Evolutionary conservation across 257 asterid species (phyloP), one percentile per base, ranked within the genome.

Genomic region (Cruciata laevipes): DNA sequence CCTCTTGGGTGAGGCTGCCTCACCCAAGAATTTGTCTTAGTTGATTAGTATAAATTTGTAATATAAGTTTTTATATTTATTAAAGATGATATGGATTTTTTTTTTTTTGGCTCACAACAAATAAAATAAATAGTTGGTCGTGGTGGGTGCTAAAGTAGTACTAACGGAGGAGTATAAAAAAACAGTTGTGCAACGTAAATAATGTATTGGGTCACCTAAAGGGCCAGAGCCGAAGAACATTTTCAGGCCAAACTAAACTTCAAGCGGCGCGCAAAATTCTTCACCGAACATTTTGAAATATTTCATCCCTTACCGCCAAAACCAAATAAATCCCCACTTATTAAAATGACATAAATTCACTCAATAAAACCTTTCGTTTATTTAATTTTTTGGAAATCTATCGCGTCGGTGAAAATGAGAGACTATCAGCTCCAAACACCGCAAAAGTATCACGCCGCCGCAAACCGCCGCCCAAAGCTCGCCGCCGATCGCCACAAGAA

Each of bases 391-490:
- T 2, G 30, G 55, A 47, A 47, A 47, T 47, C 53, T 13, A 16
- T 13, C 11, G 16, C 17, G 31, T 11, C 68, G 3, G 59, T 13
- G 58, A 65, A 21, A n/a, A 59, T 69, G 81, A 51, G 38, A 62
- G 75, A 73, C 23, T 31, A 44, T 49, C 73, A 69, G 37, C 69
- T 73, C 27, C 78, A 65, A 24, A 73, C 78, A 21, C 75, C 73
- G 35, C 81, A 58, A 42, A 76, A 72, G 55, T 66, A 74, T 14
- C 38, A n/a, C 55, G 71, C 67, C 3, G 18, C 60, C 55, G 74
- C 78, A 6, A 78, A 69, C 74, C 89, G 87, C 67, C 77, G 74
- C 20, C 55, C 73, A 27, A 88, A 84, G 79, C 68, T 79, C 30
- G 21, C 77, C 61, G 24, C 82, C 17, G 86, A 79, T 69, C 78